Evolutionary conservation across 441 rosid species (phyloP), one percentile per base, ranked within the genome.

Genomic region (Brassica balearica): DNA sequence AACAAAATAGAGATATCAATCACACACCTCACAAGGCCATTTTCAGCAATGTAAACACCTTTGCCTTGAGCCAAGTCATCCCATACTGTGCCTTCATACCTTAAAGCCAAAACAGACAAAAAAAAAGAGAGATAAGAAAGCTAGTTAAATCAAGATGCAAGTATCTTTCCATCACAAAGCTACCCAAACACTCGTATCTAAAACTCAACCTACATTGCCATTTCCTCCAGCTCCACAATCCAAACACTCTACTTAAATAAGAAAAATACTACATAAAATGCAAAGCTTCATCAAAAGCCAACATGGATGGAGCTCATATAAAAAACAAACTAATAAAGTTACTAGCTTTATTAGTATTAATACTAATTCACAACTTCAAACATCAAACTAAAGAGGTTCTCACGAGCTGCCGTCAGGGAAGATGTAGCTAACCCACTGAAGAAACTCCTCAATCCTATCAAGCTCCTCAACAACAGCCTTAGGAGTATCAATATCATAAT

Each of bases 11-110:
- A 68, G 27, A 20, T n/a, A 7, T 36, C 10, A 46, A 46, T 46
- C 53, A 65, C 46, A 65, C 48, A 92, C 97, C 95, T 94, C 76
- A 94, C 91, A 17, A 89, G 88, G 38, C 94, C 97, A 65, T 85
- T 68, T 75, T 91, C 95, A 48, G 94, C 95, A 23, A 88, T 80
- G 59, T 91, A 92, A 73, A 94, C 98, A 82, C 98, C 97, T 84
- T 90, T 94, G 7, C 97, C 98, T 76, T 88, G 95, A 84, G 98
- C 98, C 88, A 88, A 78, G 81, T 92, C 96, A 90, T 92, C 96
- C 97, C 96, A 94, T 25, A 94, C 87, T 12, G 97, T 91, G 34
- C 98, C 97, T 90, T 92, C 96, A 66, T 92, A 92, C 85, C 98
- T 94, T 78, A 25, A 17, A 75, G n/a, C 77, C 81, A 34, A 71